phyloP scores from a whole-genome alignment of 129 eudicot species.

The Escallonia rubra region DNA sequence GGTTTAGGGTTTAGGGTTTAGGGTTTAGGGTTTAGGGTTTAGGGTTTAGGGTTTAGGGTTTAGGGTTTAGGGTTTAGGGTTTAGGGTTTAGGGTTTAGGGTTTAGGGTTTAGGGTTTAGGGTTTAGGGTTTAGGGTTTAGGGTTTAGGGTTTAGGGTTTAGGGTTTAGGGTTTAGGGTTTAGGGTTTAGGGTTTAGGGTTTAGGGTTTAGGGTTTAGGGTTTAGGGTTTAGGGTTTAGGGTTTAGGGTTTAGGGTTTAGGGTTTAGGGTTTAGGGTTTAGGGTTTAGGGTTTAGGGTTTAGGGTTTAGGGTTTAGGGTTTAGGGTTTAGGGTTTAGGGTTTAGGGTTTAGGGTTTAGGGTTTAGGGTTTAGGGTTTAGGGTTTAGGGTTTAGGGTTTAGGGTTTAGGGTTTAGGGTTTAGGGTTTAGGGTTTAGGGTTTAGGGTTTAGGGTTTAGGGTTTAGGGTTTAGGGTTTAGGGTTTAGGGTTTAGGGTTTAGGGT shows the following conservation, averaged over 20 bases:
- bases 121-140: slow-evolving; percentile 17
- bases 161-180: slow-evolving; percentile 28
- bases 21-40: slow-evolving; percentile 15
- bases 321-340: slow-evolving; percentile 12
- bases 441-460: slow-evolving; percentile 29
- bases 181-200: slow-evolving; percentile 28
- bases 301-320: slow-evolving; percentile 23
- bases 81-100: slow-evolving; percentile 23
- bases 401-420: slow-evolving; percentile 19
- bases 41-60: slow-evolving; percentile 21
- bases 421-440: slow-evolving; percentile 23
- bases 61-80: slow-evolving; percentile 26
- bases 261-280: slow-evolving; percentile 24
- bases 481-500: slow-evolving; percentile 27
- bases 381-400: slow-evolving; percentile 18
- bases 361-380: slow-evolving; percentile 14
- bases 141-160: slow-evolving; percentile 19
- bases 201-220: slow-evolving; percentile 21
- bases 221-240: slow-evolving; percentile 29
- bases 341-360: slow-evolving; percentile 17
- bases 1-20: slow-evolving; percentile 25
- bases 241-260: slow-evolving; percentile 26
- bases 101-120: slow-evolving; percentile 19
- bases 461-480: slow-evolving; percentile 29
- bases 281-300: slow-evolving; percentile 25